Percentiles rank a stretch among this genome's conserved stretches.
These are phyloP conservation scores for Solanum aculeatissimum DNA, from an alignment of 305 asterid species.

Conservation along the genomic window DNA sequence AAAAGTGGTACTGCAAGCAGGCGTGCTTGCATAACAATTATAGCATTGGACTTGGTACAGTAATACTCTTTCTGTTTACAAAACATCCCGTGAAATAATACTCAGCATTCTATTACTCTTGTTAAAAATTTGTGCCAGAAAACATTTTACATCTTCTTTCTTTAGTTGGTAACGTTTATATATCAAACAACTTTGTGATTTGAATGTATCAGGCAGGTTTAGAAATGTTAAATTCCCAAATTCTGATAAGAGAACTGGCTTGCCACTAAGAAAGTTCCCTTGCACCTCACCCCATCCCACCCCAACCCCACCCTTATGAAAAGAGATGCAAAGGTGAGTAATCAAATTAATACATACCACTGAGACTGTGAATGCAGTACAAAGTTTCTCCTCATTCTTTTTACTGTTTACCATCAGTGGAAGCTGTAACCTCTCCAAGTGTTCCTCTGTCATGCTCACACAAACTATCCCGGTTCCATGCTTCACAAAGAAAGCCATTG, in stretches of 20 bases:
- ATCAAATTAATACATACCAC: conserved; percentile 45
- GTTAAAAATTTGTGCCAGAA: background rate
- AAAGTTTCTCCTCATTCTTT: conserved; percentile 87
- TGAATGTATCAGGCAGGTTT: background rate
- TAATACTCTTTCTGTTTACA: background rate
- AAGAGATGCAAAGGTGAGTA: background rate
- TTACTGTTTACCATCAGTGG: conserved; percentile 85
- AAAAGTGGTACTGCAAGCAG: background rate
- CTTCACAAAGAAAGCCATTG: conserved; percentile 97
- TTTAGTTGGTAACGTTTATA: background rate
- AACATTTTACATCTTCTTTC: background rate
- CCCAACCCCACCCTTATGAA: background rate
- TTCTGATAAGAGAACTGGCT: background rate
- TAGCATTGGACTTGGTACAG: background rate
- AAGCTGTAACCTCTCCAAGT: conserved; percentile 70
- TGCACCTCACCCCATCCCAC: background rate
- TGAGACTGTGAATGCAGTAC: conserved; percentile 86
- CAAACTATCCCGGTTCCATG: conserved; percentile 97
- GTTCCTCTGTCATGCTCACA: conserved; percentile 93
- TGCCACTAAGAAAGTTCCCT: background rate
- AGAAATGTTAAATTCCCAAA: background rate
- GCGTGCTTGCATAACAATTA: background rate
- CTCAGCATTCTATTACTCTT: background rate
- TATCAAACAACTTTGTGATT: background rate
- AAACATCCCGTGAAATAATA: background rate